Evolutionary conservation across 306 rosid species (phyloP), one percentile per base, ranked within the genome.

Genomic region (Sicyos baderoa): DNA sequence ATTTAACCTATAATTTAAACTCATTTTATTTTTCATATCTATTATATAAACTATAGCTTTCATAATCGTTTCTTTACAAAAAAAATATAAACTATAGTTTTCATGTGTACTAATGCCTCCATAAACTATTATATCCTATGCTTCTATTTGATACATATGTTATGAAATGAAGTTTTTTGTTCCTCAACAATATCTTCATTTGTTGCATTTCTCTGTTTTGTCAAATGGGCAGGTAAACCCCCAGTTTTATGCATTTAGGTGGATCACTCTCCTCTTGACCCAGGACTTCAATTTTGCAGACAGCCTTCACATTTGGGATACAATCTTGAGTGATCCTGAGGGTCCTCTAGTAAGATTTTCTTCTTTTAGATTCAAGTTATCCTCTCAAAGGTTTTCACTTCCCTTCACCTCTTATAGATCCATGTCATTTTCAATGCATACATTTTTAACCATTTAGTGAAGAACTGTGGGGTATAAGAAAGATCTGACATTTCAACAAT

Each of bases 281-380:
- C 99, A 93, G 81, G 99, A 93, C 72, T 93, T 93, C 80, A 86
- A 93, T 84, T 93, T 93, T 78, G 94, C 96, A 4, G 99, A 93
- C 79, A 88, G 90, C 76, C 91, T 90, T 77, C 97, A 86, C 77
- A 90, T 93, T 65, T 93, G 99, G 99, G 99, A 93, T 77, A 85
- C 90, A 47, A 87, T 93, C 68, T 75, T 93, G 77, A 89, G 99
- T 77, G 99, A 93, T 70, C 89, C 96, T 29, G 97, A 93, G 69
- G 99, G 99, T 63, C 96, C 94, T 23, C 96, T 85, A 87, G 99
- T 93, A 81, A 52, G 63, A 10, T 50, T 32, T 55, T 61, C 68
- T 73, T 57, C 60, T 76, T 76, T 23, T 21, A 51, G 19, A 17
- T 50, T 62, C 59, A 75, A 16, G 37, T 71, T 7, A 45, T 13